Evolutionary conservation across 2,329 filamentous ascomycete species (phyloP), one percentile per base, ranked within the genome.

Genomic region (Aureobasidium lini): DNA sequence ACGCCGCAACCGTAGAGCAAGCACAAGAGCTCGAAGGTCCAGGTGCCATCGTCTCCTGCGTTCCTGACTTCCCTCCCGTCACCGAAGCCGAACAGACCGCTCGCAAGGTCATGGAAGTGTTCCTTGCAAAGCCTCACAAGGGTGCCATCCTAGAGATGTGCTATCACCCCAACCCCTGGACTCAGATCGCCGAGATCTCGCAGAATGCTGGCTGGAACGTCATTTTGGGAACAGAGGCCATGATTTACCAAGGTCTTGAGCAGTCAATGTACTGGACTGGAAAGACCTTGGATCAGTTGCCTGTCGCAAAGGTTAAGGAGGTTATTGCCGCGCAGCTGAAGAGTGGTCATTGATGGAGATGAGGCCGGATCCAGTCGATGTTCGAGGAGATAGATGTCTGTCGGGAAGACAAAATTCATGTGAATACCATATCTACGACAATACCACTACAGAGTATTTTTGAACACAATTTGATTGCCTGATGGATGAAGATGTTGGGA

Each of bases 91-190:
- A 94, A 76, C 75, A 78, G 31, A 74, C 77, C 43, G 83, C 86
- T 4, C 76, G 88, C 1, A 70, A 72, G 1, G 78, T 89, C 0
- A 71, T 80, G 0, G 77, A 83, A 66, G 70, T 75, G 3, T 80
- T 82, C 54, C 61, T 82, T 36, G 64, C 64, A 29, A 78, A 77
- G 57, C 68, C 76, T 32, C 53, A 57, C 53, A 86, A 87, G 72
- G 88, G 62, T 18, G 84, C 84, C 6, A 82, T 92, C 60, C 71
- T 92, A 61, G 88, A 92, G 72, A 92, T 93, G 88, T 91, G 88
- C 76, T 92, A 92, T 70, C 89, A 91, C 69, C 89, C 89, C 0
- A 71, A 79, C 2, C 85, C 87, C 0, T 85, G 82, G 70, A 92
- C 89, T 0, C 78, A 81, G 64, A 81, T 90, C 50, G 84, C 82